Evolutionary conservation across 306 rosid species (phyloP).

Genomic region (Casuarina equisetifolia): DNA sequence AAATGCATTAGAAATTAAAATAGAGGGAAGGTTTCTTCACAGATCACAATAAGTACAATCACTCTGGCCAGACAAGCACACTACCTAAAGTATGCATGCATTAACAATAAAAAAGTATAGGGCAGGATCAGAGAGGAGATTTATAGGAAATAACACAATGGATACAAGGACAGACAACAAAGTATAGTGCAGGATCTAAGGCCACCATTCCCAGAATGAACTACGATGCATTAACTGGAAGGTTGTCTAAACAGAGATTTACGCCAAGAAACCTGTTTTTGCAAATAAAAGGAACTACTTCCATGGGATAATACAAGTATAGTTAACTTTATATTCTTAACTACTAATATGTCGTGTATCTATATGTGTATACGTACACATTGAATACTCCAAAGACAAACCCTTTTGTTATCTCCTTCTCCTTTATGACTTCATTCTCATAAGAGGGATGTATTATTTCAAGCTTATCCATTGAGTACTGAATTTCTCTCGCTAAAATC

Average conservation of each 20-base stretch:
- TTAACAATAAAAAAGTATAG: background rate
- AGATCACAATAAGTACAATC: conserved; percentile 9
- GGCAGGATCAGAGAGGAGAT: background rate
- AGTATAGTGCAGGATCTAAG: background rate
- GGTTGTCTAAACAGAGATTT: background rate
- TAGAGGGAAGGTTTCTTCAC: conserved; percentile 12
- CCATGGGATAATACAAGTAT: background rate
- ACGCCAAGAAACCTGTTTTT: background rate
- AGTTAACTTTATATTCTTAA: background rate
- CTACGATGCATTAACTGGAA: conserved; percentile 6
- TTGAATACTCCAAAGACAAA: conserved; percentile 34
- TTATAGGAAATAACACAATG: background rate
- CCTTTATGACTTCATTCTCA: conserved; percentile 61
- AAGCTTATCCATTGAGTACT: conserved; percentile 70
- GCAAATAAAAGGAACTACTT: background rate
- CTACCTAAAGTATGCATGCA: conserved; percentile 5
- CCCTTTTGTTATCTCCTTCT: conserved; percentile 78
- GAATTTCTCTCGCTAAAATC: conserved; percentile 67
- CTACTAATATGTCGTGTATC: too few relatives aligned
- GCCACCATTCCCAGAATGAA: conserved; percentile 5
- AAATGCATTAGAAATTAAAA: conserved; percentile 2
- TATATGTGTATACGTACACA: background rate
- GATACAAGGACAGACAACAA: background rate
- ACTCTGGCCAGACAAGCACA: background rate
- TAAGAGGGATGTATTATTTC: conserved; percentile 73